A percentile compares a stretch with the other conserved stretches of the same genome.
These are phyloP conservation scores for Dictyostelium brefeldianum DNA, from an alignment of 78 protist genomes.

Conservation along the genomic window DNA sequence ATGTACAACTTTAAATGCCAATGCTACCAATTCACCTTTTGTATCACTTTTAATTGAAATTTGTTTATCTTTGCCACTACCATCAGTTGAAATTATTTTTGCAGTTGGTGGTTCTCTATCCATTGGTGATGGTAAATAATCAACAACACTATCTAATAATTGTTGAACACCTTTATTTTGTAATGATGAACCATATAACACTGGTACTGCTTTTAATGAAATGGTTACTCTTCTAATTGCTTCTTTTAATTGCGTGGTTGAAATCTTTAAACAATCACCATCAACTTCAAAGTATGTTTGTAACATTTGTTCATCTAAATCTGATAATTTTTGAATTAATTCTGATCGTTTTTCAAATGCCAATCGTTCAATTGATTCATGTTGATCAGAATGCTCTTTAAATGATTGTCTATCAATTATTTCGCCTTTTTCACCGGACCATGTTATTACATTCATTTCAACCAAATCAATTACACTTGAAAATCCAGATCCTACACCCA, in stretches of 20 bases:
- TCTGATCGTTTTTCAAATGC: conserved; percentile 17
- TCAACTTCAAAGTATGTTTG: conserved; percentile 31
- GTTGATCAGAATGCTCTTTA: neutral
- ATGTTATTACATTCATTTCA: conserved; percentile 24
- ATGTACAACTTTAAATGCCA: conserved; percentile 92
- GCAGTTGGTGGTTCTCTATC: conserved; percentile 78
- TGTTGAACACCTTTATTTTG: conserved; percentile 95
- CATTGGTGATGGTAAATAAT: conserved; percentile 95
- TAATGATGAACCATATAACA: conserved; percentile 86
- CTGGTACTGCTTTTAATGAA: conserved; percentile 49
- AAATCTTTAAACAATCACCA: conserved; percentile 2
- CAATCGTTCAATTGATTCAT: neutral
- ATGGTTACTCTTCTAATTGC: conserved; percentile 75
- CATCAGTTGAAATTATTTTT: neutral
- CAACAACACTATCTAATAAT: conserved; percentile 91
- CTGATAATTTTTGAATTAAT: conserved; percentile 46
- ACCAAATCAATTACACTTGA: conserved; percentile 81
- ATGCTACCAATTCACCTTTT: conserved; percentile 64
- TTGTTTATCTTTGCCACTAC: neutral
- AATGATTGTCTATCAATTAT: neutral
- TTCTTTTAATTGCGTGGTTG: neutral
- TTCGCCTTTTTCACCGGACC: conserved; percentile 70
- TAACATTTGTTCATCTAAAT: conserved; percentile 69
- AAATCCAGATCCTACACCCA: conserved; percentile 49
- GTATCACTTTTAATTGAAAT: conserved; percentile 5